These are phyloP conservation scores for Nakazawaea holstii DNA, from an alignment of 805 yeast genomes.

Conservation along the genomic window DNA sequence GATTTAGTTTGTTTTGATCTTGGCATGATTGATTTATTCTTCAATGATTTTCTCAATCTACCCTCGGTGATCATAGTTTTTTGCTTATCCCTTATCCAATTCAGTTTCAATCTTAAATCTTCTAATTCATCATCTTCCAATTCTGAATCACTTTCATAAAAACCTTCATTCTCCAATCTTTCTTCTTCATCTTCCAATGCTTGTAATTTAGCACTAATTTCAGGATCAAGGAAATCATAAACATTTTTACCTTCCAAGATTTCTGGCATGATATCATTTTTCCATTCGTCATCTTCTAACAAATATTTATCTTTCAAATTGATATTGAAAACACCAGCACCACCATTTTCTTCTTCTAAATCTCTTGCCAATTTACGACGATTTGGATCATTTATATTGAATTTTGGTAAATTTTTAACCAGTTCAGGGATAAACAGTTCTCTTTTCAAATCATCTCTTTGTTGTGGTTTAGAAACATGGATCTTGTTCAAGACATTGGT, in stretches of 20 bases:
- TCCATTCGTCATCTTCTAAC: slow-evolving; percentile 96
- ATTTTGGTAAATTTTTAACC: slow-evolving; percentile 53
- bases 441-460: slow-evolving; percentile 82
- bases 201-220: slow-evolving; percentile 86
- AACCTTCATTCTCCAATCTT: slow-evolving; percentile 87
- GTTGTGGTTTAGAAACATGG: slow-evolving; percentile 86
- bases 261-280: slow-evolving; percentile 96
- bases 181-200: slow-evolving; percentile 98
- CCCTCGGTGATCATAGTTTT: slow-evolving; percentile 88
- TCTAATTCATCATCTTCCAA: slow-evolving; percentile 54
- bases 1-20: slow-evolving; percentile 80
- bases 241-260: slow-evolving; percentile 93
- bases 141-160: slow-evolving; percentile 82
- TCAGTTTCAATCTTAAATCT: slow-evolving; percentile 79
- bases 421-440: slow-evolving; percentile 80
- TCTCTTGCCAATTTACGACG: slow-evolving; percentile 81
- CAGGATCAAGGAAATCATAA: slow-evolving; percentile 95
- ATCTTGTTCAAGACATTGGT: slow-evolving; percentile 88
- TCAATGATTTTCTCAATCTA: slow-evolving; percentile 78
- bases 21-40: slow-evolving; percentile 85
- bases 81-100: slow-evolving; percentile 94
- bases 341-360: slow-evolving; percentile 91
- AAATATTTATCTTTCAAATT: slow-evolving; percentile 89
- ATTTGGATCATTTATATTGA: slow-evolving; percentile 75
- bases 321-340: slow-evolving; percentile 96